Base-by-base conservation (phyloP, 2,329 filamentous ascomycete species). In the Blastomyces parvus region DNA sequence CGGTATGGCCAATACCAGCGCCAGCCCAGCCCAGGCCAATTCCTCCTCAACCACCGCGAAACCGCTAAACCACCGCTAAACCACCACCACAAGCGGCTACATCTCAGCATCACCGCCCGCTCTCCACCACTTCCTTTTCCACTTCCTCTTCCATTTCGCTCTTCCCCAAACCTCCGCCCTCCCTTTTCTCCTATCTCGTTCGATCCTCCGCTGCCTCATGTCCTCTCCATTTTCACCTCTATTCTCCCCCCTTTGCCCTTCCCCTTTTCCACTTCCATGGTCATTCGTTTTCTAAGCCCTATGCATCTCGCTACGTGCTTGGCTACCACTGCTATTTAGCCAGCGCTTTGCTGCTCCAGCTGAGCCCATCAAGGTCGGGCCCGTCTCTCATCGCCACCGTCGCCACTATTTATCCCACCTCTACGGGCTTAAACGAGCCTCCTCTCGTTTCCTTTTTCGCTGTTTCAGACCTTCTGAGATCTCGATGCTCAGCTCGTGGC, bases 401-500 rank as follows among this genome's bases (percentile, higher is more conserved):
- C 61, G 65, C 65, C 65, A 66, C 65, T 61, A 25, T 57, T 44
- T 44, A 22, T 57, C 36, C 50, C 48, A 40, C 38, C 38, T 42
- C 38, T 36, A 53, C 60, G 44, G 22, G 36, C 48, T 33, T 57
- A 46, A 56, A 57, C n/a, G 38, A 59, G 38, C 61, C 19, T 25
- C 25, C 62, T 36, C 52, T 40, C 53, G 52, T 64, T 59, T 57
- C 62, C 42, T 62, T 60, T 60, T 44, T 64, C 64, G 59, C 60
- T 65, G 61, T 63, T 63, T 62, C 38, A 30, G 44, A 6, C 46
- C 30, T 25, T 42, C 59, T 62, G 64, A 63, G 64, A 63, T 58
- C 64, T 65, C 61, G 61, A 66, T 64, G 66, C 64, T 63, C 56
- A 62, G 62, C 61, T 64, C 59, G 67, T 66, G 64, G 68, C 70